These are phyloP conservation scores for Schizonepeta tenuifolia DNA, from an alignment of 257 asterid genomes.

Conservation along the genomic window DNA sequence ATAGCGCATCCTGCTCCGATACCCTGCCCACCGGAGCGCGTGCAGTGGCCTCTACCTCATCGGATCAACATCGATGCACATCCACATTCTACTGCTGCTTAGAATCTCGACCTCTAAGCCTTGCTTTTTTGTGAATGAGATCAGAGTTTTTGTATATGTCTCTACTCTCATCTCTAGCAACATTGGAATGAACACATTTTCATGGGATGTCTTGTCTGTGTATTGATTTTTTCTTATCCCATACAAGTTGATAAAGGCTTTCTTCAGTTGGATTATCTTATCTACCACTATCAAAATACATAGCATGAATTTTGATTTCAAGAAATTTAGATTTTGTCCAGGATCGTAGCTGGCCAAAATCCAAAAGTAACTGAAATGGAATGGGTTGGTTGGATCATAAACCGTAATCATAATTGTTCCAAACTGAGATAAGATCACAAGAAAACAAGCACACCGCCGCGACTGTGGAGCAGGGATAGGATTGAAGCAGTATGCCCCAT, in stretches of 20 bases:
- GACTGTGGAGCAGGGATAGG: not conserved
- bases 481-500: not conserved
- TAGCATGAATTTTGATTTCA: not conserved
- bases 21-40: constrained; percentile 75
- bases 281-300: not conserved
- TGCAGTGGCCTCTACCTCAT: constrained; percentile 48
- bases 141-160: constrained; percentile 35
- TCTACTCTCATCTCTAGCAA: constrained; percentile 30
- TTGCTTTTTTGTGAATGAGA: constrained; percentile 26
- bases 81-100: constrained; percentile 11
- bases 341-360: too few relatives aligned
- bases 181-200: constrained; percentile 1
- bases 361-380: too few relatives aligned
- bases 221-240: not conserved
- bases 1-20: constrained; percentile 88
- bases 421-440: not conserved
- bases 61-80: constrained; percentile 13
- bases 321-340: not conserved
- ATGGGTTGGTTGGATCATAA: not conserved
- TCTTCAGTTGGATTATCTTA: not conserved
- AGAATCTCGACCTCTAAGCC: not conserved
- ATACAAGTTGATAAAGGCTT: not conserved
- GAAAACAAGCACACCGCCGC: not conserved
- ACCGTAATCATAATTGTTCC: not conserved
- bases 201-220: constrained; percentile 17